A percentile compares a stretch with the other conserved stretches of the same genome.
Conservation (phyloP, 2,329 filamentous ascomycete species). For the Talaromyces sp. region DNA sequence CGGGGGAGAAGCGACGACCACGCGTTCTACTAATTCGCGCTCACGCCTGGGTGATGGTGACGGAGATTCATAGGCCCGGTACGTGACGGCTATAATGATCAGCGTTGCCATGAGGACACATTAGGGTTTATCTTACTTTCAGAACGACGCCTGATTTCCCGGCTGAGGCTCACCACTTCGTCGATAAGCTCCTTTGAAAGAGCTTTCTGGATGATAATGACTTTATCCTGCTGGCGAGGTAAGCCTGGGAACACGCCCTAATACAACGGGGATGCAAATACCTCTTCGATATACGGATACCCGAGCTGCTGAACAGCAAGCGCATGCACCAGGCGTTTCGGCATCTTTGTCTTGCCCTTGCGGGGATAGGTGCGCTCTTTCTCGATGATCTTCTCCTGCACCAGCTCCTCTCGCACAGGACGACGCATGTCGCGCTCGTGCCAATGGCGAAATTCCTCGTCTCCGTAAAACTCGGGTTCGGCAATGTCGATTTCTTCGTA, state of each 20-base stretch:
- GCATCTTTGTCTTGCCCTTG: conserved; percentile 86
- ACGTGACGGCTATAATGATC: conserved; percentile 1
- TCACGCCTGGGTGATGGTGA: conserved; percentile 8
- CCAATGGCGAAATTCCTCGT: conserved; percentile 66
- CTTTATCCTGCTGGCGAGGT: conserved; percentile 59
- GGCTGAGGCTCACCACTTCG: conserved; percentile 76
- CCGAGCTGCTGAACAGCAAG: conserved; percentile 76
- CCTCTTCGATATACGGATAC: conserved; percentile 84
- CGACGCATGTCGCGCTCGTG: conserved; percentile 51
- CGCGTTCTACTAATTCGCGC: conserved; percentile 10
- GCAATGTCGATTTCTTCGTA: conserved; percentile 63
- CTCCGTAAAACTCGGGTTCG: conserved; percentile 63
- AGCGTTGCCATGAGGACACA: background rate
- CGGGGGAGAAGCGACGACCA: conserved; percentile 12
- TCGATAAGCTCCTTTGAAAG: conserved; percentile 89
- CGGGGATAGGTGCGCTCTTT: conserved; percentile 59
- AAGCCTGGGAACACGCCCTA: background rate
- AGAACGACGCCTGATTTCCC: conserved; percentile 45
- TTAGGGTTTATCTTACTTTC: conserved; percentile 21
- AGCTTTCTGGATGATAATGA: conserved; percentile 75
- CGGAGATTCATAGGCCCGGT: conserved; percentile 13
- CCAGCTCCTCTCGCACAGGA: conserved; percentile 22
- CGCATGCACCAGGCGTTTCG: conserved; percentile 71
- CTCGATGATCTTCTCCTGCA: conserved; percentile 28
- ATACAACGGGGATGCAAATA: conserved; percentile 35